Base-by-base conservation (phyloP, 208 protist species). In the Trypanosoma avium region DNA sequence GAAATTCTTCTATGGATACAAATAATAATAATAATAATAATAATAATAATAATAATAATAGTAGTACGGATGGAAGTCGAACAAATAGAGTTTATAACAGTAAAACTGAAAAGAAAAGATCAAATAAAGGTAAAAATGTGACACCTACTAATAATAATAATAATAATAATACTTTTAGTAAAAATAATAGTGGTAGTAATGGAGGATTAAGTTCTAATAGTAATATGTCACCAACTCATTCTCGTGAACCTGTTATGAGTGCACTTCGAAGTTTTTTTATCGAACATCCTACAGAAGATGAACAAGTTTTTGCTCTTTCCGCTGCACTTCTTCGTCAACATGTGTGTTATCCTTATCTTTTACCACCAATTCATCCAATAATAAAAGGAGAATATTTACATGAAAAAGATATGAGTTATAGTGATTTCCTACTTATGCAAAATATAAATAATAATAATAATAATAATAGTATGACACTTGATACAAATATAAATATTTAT, bases 301-400 rank as follows among this genome's bases (percentile, higher is more conserved):
- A 66, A 36, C 60, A 57, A n/a, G 60, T 66, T 9, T 58, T 49
- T 48, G 49, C 30, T 32, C 6, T 66, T 27, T 46, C 60, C 24
- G 46, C 48, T 21, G 38, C 33, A 27, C 60, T 66, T 1, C 24
- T 66, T 6, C 33, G 24, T 4, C 60, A 66, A n/a, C 60, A 66
- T 21, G 48, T 57, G 15, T n/a, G 2, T 10, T 22, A 43, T 17
- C 60, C 48, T 2, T 33, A 66, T 13, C 1, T 36, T 3, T 0
- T 60, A 3, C 38, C n/a, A n/a, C n/a, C n/a, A n/a, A n/a, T n/a
- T n/a, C n/a, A n/a, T n/a, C n/a, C n/a, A n/a, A n/a, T n/a, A n/a
- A n/a, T n/a, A n/a, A n/a, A n/a, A n/a, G n/a, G n/a, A n/a, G n/a
- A n/a, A n/a, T n/a, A n/a, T n/a, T n/a, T n/a, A n/a, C n/a, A n/a